These are phyloP conservation scores for Stachybotrys elegans DNA, from an alignment of 2,329 filamentous ascomycete genomes.

Conservation along the genomic window DNA sequence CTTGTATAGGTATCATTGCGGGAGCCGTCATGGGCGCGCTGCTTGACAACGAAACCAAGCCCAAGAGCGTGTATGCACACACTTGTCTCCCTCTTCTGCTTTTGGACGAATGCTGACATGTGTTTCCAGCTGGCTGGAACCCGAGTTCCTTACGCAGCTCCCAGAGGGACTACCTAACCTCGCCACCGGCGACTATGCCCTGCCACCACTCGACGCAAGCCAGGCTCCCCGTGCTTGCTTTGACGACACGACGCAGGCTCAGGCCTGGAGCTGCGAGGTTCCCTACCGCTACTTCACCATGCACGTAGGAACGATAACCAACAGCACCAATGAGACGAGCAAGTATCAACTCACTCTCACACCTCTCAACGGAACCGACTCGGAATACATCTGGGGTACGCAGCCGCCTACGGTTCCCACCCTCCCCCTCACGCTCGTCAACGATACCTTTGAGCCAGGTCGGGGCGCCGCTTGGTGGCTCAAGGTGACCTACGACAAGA, in stretches of 20 bases:
- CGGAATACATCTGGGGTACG: slow-evolving; percentile 46
- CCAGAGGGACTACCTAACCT: slow-evolving; percentile 48
- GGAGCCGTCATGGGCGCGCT: slow-evolving; percentile 40
- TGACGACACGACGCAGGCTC: slow-evolving; percentile 45
- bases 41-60: background rate
- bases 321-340: slow-evolving; percentile 18
- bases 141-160: slow-evolving; percentile 40
- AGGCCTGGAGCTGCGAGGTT: slow-evolving; percentile 61
- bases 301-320: slow-evolving; percentile 26
- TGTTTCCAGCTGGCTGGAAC: background rate
- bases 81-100: background rate
- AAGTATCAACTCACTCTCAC: slow-evolving; percentile 38
- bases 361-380: slow-evolving; percentile 30
- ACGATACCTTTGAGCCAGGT: slow-evolving; percentile 41
- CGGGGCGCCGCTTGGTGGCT: slow-evolving; percentile 54
- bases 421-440: slow-evolving; percentile 40
- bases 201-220: slow-evolving; percentile 50
- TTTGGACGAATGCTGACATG: too few relatives aligned
- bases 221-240: slow-evolving; percentile 52
- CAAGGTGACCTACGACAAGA: slow-evolving; percentile 49
- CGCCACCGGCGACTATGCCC: slow-evolving; percentile 47
- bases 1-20: slow-evolving; percentile 51
- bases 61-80: slow-evolving; percentile 2
- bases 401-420: slow-evolving; percentile 42
- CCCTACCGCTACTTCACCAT: slow-evolving; percentile 39